phyloP scores from a whole-genome alignment of 768 basidiomycete species.

The Kwoniella sp. region DNA sequence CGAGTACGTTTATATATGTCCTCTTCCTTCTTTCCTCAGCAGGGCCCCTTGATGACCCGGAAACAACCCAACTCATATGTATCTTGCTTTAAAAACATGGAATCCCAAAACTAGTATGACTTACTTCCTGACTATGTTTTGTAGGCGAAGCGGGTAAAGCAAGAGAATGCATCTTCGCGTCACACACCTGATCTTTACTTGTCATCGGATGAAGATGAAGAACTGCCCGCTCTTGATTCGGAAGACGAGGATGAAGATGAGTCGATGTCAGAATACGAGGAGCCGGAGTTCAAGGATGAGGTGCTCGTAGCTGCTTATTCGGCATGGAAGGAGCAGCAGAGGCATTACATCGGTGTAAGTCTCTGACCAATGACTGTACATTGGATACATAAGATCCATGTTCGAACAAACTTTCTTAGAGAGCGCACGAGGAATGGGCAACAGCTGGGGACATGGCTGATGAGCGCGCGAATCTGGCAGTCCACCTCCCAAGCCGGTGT shows the following conservation, averaged over 20 bases:
- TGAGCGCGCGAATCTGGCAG: constrained; percentile 59
- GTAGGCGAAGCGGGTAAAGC: not conserved
- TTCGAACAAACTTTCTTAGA: too few relatives aligned
- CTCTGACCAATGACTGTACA: too few relatives aligned
- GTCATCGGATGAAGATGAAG: constrained; percentile 1
- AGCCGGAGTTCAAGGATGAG: constrained; percentile 18
- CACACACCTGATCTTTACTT: not conserved
- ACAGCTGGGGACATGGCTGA: too few relatives aligned
- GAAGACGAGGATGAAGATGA: constrained; percentile 66
- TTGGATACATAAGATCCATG: too few relatives aligned
- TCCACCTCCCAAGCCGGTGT: constrained; percentile 82
- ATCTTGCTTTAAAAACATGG: too few relatives aligned
- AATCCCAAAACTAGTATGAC: not conserved
- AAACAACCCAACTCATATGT: too few relatives aligned
- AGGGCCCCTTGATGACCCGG: too few relatives aligned
- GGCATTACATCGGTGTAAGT: constrained; percentile 20
- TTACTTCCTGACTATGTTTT: too few relatives aligned
- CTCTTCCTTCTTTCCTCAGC: too few relatives aligned
- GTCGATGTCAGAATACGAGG: constrained; percentile 29
- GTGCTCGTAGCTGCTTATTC: constrained; percentile 17
- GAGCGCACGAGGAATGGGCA: too few relatives aligned
- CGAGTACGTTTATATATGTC: too few relatives aligned
- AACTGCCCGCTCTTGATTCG: constrained; percentile 53
- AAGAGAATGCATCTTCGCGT: not conserved
- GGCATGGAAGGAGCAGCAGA: constrained; percentile 10